Evolutionary conservation across 331 rosid species (phyloP).

Genomic region (Saraca asoca): DNA sequence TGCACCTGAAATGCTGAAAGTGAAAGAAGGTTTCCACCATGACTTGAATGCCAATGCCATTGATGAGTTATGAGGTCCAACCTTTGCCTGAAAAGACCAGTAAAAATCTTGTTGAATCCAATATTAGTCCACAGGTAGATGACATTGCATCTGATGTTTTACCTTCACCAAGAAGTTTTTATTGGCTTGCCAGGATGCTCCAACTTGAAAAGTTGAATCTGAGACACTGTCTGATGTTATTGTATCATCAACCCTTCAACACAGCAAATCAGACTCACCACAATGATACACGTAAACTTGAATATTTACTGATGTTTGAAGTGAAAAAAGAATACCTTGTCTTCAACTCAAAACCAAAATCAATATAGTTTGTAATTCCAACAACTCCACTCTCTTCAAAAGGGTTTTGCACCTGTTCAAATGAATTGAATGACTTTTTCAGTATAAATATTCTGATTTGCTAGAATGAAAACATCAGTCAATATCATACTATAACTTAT

Average conservation of each 20-base stretch:
- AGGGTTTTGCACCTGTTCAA: conserved; percentile 88
- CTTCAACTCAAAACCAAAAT: conserved; percentile 92
- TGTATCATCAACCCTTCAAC: conserved; percentile 66
- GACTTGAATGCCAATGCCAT: conserved; percentile 80
- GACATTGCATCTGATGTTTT: conserved; percentile 29
- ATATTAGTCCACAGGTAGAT: conserved; percentile 20
- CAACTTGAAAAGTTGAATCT: conserved; percentile 84
- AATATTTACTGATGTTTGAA: conserved; percentile 9
- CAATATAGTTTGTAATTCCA: conserved; percentile 94
- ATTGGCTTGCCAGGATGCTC: conserved; percentile 98
- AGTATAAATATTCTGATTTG: conserved; percentile 19
- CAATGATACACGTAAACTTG: conserved; percentile 22
- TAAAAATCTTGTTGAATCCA: conserved; percentile 35
- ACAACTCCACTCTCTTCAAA: conserved; percentile 72
- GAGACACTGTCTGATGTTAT: conserved; percentile 50
- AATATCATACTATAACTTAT: conserved; percentile 1
- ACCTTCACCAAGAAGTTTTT: conserved; percentile 90
- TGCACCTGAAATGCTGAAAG: conserved; percentile 84
- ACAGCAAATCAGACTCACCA: conserved; percentile 31
- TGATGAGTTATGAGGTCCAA: conserved; percentile 76
- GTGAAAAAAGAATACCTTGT: conserved; percentile 57
- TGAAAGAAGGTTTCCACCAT: conserved; percentile 99
- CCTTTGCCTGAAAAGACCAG: conserved; percentile 70
- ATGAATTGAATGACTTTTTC: conserved; percentile 38
- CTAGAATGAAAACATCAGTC: neutral